Evolutionary conservation across 352 stramenopile genomes (phyloP).

Genomic region (Phytopythium sindhum): DNA sequence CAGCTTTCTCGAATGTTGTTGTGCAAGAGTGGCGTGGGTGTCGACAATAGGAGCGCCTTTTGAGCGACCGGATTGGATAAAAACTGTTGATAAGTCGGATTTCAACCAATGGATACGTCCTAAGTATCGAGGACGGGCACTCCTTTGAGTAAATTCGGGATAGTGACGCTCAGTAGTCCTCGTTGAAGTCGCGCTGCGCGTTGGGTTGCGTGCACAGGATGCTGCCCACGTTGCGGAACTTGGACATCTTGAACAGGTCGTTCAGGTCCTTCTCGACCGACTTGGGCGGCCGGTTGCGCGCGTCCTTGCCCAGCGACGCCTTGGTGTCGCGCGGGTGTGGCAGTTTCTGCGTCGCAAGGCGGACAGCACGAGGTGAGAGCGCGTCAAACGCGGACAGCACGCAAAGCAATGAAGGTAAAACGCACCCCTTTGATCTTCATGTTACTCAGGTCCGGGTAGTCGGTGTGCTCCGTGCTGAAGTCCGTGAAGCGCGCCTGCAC

Average conservation of each 20-base stretch:
- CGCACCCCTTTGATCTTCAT: slow-evolving; percentile 82
- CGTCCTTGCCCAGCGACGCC: slow-evolving; percentile 61
- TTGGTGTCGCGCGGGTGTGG: slow-evolving; percentile 70
- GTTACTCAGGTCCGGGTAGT: slow-evolving; percentile 75
- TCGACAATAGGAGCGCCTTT: not conserved
- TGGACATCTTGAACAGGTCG: slow-evolving; percentile 84
- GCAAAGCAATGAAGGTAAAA: not conserved
- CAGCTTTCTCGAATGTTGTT: not conserved
- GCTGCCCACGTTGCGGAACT: slow-evolving; percentile 77
- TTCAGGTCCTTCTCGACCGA: slow-evolving; percentile 21
- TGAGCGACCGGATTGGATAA: not conserved
- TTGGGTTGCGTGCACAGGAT: slow-evolving; percentile 65
- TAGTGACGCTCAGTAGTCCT: slow-evolving; percentile 1
- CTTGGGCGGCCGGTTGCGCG: slow-evolving; percentile 41
- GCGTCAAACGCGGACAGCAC: not conserved
- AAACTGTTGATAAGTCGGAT: not conserved
- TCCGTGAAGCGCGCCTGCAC: slow-evolving; percentile 68
- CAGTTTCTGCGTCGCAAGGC: slow-evolving; percentile 43
- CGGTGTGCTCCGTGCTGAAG: slow-evolving; percentile 58
- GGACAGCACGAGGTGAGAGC: not conserved
- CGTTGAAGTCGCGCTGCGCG: slow-evolving; percentile 8
- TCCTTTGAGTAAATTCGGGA: not conserved
- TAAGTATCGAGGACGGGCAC: not conserved
- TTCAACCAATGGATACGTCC: not conserved
- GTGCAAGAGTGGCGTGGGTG: not conserved